phyloP scores from a whole-genome alignment of 495 filamentous ascomycete species.

The Talaromyces nanjingensis region DNA sequence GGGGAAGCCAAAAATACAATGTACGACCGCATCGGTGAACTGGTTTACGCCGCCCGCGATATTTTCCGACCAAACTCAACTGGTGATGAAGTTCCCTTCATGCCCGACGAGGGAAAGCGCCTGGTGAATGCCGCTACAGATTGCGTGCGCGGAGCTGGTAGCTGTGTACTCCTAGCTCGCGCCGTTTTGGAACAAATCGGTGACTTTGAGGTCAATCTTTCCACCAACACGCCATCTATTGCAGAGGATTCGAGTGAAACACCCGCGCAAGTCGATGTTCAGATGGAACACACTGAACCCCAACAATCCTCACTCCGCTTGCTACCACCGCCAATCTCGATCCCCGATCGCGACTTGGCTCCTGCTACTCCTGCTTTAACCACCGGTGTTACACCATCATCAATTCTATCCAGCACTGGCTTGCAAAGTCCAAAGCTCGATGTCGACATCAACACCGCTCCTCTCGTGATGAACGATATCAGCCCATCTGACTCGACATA shows the following conservation, averaged over 20 bases:
- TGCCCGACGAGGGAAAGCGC: conserved; percentile 72
- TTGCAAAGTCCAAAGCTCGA: conserved; percentile 15
- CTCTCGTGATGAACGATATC: conserved; percentile 6
- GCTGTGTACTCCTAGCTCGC: conserved; percentile 81
- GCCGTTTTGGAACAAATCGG: conserved; percentile 83
- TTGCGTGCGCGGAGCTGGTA: conserved; percentile 84
- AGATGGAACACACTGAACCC: background rate
- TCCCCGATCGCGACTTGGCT: conserved; percentile 25
- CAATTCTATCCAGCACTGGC: conserved; percentile 26
- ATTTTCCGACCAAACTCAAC: conserved; percentile 58
- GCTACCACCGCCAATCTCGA: conserved; percentile 34
- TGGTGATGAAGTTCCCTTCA: conserved; percentile 65
- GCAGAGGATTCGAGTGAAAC: background rate
- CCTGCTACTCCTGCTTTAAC: conserved; percentile 34
- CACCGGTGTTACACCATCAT: conserved; percentile 36
- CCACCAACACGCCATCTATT: background rate
- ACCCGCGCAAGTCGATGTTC: background rate
- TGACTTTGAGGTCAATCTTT: conserved; percentile 78
- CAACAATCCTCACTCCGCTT: conserved; percentile 16
- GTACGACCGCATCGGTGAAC: conserved; percentile 69
- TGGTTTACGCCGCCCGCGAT: conserved; percentile 73
- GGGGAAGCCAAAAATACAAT: conserved; percentile 67
- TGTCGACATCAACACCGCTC: background rate
- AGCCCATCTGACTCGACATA: conserved; percentile 11
- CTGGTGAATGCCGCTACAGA: conserved; percentile 76